Evolutionary conservation across 441 rosid species (phyloP).

Genomic region (Populus tomentosa): DNA sequence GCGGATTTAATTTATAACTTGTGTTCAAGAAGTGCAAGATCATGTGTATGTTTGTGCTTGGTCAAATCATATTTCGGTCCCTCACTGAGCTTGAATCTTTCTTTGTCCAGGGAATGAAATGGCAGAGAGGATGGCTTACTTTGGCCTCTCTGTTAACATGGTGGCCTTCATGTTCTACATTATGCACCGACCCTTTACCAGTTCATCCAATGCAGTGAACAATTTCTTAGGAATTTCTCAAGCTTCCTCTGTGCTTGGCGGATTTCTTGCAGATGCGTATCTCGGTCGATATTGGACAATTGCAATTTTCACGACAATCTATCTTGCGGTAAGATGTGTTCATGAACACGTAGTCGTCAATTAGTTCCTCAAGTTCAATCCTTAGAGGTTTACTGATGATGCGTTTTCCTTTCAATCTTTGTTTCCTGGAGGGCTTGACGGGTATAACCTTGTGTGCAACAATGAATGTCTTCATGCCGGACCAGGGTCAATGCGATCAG

Average conservation of each 20-base stretch:
- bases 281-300: conserved; percentile 94
- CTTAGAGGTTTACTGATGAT: not conserved
- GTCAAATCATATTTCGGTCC: not conserved
- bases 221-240: conserved; percentile 92
- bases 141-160: conserved; percentile 94
- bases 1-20: not conserved
- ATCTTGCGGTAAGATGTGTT: conserved; percentile 57
- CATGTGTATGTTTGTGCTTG: not conserved
- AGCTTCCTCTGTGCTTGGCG: conserved; percentile 87
- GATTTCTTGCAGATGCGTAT: conserved; percentile 93
- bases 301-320: conserved; percentile 82
- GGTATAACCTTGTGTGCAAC: conserved; percentile 81
- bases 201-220: conserved; percentile 81
- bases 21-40: not conserved
- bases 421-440: conserved; percentile 61
- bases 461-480: conserved; percentile 54
- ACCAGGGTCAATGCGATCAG: conserved; percentile 60
- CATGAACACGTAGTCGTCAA: not conserved
- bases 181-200: conserved; percentile 80
- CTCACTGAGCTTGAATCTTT: not conserved
- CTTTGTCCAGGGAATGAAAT: conserved; percentile 74
- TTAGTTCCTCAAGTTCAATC: not conserved
- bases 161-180: conserved; percentile 85
- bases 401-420: not conserved
- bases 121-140: conserved; percentile 98